Base-by-base conservation (phyloP, 495 filamentous ascomycete species). In the Podospora conica region DNA sequence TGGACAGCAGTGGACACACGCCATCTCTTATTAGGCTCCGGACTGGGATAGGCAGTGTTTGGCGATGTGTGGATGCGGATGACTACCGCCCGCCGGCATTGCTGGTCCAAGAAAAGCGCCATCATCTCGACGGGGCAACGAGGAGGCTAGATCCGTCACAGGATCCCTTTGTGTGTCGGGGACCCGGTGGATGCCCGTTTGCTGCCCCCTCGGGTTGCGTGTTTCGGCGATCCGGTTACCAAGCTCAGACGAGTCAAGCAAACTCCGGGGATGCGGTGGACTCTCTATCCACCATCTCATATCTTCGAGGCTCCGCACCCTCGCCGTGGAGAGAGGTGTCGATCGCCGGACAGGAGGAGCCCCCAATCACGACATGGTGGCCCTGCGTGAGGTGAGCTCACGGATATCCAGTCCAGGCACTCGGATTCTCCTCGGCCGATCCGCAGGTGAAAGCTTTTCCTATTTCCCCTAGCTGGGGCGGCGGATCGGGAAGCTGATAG, bases 351-450 rank as follows among this genome's bases (percentile, higher is more conserved):
- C 23, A 21, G 27, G 23, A 29, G 54, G n/a, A 27, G 21, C 10
- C 48, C 15, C 63, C 55, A 64, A 64, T 64, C 63, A 64, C 55
- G 54, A 22, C 54, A 33, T 55, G 11, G 54, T 29, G 63, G 63
- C 22, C 57, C 20, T 20, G 55, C 27, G 33, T 25, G 25, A 29
- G 25, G 33, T 25, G 25, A 29, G 25, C 61, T n/a, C 18, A 21
- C 25, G 7, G 22, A n/a, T 58, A 21, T 31, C 63, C 20, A 64
- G 55, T 64, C 63, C 63, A 64, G 58, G 63, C 28, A 64, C 63
- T 55, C 63, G 63, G 63, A 58, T 48, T 64, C 63, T 58, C 28
- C 63, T 31, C 54, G 22, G 40, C n/a, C 40, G 40, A 48, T 48
- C 40, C 40, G 40, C 40, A 48, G 2, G n/a, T 6, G 40, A 48